Base-by-base conservation (phyloP, 495 filamentous ascomycete genomes). In the Massariosphaeria phaeospora region DNA sequence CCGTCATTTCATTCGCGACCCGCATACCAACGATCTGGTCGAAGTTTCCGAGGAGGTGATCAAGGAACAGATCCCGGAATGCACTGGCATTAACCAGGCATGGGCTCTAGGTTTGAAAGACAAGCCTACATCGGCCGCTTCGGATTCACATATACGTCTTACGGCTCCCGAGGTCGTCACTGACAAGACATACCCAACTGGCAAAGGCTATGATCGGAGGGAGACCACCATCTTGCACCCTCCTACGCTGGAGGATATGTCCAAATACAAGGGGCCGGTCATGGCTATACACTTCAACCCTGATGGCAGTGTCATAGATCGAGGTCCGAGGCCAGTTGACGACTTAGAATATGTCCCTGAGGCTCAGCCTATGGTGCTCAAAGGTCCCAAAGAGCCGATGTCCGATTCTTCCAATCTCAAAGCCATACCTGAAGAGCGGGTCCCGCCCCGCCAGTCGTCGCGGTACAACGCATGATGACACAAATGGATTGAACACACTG, bases 171-270 rank as follows among this genome's bases (percentile, higher is more conserved):
- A 49, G 39, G 33, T 54, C 18, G 33, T 58, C 26, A 34, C 26
- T 20, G 53, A 57, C 11, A 53, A 63, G 48, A 57, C 47, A 30
- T 73, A 67, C 35, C 65, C 55, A 4, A 63, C 57, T 10, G 49
- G 63, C 8, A 66, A 75, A 23, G 73, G 73, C 15, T 50, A 65
- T 52, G 52, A 68, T 55, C 52, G 65, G 23, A 72, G 58, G 13
- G 64, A 75, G 47, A 56, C 66, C 47, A 69, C 65, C 2, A 70
- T 65, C 59, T 52, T 73, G 2, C 70, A 75, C 50, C 67, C 69
- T 4, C 69, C 71, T 3, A 62, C 56, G 13, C 42, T 69, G 13
- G 67, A 72, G 52, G 61, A 63, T 23, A 63, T 61, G 20, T 67
- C 48, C 4, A 51, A 54, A 9, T 61, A 63, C 35, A 63, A 34